Evolutionary conservation across 805 yeast genomes (phyloP).

Genomic region (Hanseniaspora singularis): DNA sequence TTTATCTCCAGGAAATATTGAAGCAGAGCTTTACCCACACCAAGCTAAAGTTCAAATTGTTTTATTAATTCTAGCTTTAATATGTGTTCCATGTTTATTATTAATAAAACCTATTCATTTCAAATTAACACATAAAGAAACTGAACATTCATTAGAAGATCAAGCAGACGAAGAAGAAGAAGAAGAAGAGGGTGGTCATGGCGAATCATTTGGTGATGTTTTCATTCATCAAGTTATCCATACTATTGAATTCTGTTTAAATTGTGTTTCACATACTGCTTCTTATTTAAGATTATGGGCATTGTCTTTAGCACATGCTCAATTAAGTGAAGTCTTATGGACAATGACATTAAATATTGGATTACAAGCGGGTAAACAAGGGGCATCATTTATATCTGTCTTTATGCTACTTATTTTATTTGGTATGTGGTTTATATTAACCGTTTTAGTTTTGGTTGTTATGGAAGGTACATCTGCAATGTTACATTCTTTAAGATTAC

Average conservation of each 20-base stretch:
- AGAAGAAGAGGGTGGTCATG: constrained; percentile 35
- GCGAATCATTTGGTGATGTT: constrained; percentile 49
- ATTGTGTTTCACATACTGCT: constrained; percentile 71
- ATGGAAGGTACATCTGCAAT: constrained; percentile 83
- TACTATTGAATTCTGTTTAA: constrained; percentile 67
- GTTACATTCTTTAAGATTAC: constrained; percentile 65
- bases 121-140: constrained; percentile 22
- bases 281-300: constrained; percentile 73
- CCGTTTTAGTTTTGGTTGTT: constrained; percentile 55
- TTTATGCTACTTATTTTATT: constrained; percentile 48
- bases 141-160: constrained; percentile 13
- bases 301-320: constrained; percentile 68
- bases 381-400: constrained; percentile 28
- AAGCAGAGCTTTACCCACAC: constrained; percentile 52
- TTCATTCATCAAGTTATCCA: constrained; percentile 72
- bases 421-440: constrained; percentile 64
- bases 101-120: constrained; percentile 49
- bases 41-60: constrained; percentile 51
- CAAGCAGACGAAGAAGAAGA: constrained; percentile 27
- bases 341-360: constrained; percentile 59
- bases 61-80: constrained; percentile 44
- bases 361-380: constrained; percentile 45
- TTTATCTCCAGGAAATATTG: constrained; percentile 57
- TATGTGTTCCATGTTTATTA: constrained; percentile 67
- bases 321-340: constrained; percentile 62